A percentile compares a stretch with the other conserved stretches of the same genome.
Conservation (phyloP, 2,329 filamentous ascomycete genomes). For the Neofusicoccum parvum region DNA sequence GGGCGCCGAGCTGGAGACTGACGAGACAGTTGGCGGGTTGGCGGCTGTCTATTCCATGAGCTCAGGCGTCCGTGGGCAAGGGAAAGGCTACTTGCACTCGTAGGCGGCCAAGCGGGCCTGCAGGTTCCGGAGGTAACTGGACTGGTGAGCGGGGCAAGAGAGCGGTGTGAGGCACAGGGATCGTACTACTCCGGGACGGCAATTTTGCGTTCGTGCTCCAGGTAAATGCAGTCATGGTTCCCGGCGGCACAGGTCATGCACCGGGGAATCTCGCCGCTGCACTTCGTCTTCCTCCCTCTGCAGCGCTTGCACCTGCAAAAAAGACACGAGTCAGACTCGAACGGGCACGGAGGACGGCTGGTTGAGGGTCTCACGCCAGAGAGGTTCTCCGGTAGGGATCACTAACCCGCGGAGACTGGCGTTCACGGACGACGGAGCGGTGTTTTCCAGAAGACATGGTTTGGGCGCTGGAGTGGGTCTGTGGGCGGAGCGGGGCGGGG, state of each 20-base stretch:
- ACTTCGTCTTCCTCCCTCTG: slow-evolving; percentile 29
- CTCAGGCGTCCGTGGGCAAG: neutral
- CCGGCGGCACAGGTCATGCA: slow-evolving; percentile 25
- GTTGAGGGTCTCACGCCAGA: slow-evolving; percentile 12
- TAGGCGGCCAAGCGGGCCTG: slow-evolving; percentile 26
- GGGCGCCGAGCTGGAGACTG: neutral
- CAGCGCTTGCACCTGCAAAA: slow-evolving; percentile 27
- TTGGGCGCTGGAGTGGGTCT: slow-evolving; percentile 5
- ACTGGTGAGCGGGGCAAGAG: neutral
- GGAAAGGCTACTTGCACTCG: slow-evolving; percentile 20
- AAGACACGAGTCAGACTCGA: neutral
- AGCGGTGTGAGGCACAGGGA: neutral
- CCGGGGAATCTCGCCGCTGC: slow-evolving; percentile 23
- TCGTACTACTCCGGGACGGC: slow-evolving; percentile 26
- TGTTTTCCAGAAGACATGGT: slow-evolving; percentile 18
- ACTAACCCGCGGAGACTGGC: slow-evolving; percentile 29
- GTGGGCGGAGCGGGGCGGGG: neutral
- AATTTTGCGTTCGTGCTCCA: slow-evolving; percentile 26
- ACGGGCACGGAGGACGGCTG: neutral
- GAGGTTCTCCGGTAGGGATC: slow-evolving; percentile 20
- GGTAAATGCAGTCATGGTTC: slow-evolving; percentile 25
- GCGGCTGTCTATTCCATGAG: neutral
- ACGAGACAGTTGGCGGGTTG: neutral
- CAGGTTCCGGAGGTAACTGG: slow-evolving; percentile 26
- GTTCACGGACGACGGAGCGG: neutral